These are phyloP conservation scores for Aegilops longissima DNA, from an alignment of 176 grass and related monocot genomes.

Conservation along the genomic window DNA sequence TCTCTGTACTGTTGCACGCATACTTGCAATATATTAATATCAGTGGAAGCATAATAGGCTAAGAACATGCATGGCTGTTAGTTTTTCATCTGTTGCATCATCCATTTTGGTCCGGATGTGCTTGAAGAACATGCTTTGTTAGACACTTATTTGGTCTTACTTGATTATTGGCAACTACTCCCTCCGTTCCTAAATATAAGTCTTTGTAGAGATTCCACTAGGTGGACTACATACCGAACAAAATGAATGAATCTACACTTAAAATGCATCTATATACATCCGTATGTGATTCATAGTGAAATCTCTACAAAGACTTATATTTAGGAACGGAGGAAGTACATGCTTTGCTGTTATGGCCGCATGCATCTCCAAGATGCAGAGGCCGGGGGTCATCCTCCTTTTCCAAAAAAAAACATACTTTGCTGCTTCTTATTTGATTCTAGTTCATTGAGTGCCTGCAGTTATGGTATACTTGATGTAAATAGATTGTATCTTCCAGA, in stretches of 20 bases:
- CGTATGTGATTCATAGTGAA: no score
- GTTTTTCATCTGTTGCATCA: background rate
- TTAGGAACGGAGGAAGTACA: no score
- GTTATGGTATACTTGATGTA: background rate
- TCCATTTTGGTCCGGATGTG: background rate
- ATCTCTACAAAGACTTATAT: no score
- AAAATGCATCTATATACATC: no score
- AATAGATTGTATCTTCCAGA: no score
- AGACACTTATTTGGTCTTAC: background rate
- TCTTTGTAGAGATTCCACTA: no score
- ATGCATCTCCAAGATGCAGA: no score
- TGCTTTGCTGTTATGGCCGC: no score
- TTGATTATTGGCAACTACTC: background rate
- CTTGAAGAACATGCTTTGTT: background rate
- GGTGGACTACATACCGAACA: no score
- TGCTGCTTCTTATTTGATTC: slow-evolving; percentile 4
- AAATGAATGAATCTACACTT: no score
- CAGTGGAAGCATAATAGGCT: background rate
- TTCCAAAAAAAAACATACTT: background rate
- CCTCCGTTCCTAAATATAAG: no score
- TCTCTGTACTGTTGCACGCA: background rate
- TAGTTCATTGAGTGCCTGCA: background rate
- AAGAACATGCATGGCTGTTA: background rate
- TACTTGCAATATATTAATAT: background rate
- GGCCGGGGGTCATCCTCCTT: no score